Conservation (phyloP, 1,284 basidiomycete genomes). For the Cutaneotrichosporon dermatis region DNA sequence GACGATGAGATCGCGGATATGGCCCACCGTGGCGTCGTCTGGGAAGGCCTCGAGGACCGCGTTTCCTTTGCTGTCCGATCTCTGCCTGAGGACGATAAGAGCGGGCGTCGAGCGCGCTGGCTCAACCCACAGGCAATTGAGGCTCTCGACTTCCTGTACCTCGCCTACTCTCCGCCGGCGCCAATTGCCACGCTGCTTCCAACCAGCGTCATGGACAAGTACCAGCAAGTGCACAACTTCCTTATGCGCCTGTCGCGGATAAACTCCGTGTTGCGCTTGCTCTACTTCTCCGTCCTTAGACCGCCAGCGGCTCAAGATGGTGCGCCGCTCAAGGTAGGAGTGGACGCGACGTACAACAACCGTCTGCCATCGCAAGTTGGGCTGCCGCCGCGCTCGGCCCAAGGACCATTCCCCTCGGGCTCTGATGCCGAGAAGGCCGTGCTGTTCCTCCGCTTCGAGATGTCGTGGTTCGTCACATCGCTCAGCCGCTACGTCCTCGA, state of each 20-base stretch:
- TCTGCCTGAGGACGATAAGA: constrained; percentile 55
- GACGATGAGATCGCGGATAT: constrained; percentile 21
- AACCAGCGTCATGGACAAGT: constrained; percentile 66
- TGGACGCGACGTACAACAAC: constrained; percentile 19
- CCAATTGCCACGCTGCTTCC: constrained; percentile 68
- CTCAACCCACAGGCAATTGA: constrained; percentile 61
- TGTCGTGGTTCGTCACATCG: constrained; percentile 62
- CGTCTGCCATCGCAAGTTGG: constrained; percentile 9
- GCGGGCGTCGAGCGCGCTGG: constrained; percentile 62
- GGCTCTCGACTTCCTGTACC: constrained; percentile 79
- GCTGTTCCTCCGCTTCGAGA: constrained; percentile 65
- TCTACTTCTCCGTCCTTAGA: constrained; percentile 54
- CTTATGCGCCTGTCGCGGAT: constrained; percentile 71
- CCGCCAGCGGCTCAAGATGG: not conserved
- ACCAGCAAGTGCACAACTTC: constrained; percentile 73
- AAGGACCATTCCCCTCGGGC: constrained; percentile 56
- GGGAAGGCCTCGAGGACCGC: constrained; percentile 66
- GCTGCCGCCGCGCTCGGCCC: constrained; percentile 5
- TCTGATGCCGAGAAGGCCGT: constrained; percentile 56
- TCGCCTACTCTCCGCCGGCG: constrained; percentile 74
- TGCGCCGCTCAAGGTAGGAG: constrained; percentile 24
- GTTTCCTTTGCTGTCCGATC: constrained; percentile 76
- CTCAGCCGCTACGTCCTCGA: constrained; percentile 69
- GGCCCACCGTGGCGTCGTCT: constrained; percentile 35
- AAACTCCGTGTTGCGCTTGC: constrained; percentile 62